Base-by-base conservation (phyloP, 805 yeast genomes). In the Yarrowia bubula region DNA sequence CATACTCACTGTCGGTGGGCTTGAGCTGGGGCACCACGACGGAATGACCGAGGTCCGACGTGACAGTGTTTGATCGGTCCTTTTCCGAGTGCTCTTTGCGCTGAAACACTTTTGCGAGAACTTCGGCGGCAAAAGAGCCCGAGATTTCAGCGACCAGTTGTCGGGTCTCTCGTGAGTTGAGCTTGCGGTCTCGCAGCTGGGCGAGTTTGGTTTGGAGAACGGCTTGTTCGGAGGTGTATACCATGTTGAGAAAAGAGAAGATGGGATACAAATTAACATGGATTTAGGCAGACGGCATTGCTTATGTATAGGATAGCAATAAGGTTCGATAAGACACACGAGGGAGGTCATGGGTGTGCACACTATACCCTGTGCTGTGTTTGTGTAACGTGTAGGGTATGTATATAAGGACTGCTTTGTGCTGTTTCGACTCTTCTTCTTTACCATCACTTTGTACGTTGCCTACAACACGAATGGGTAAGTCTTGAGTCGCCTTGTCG, bases 121-220 rank as follows among this genome's bases (percentile, higher is more conserved):
- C 72, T 51, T 71, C 76, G 38, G 71, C 71, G 4, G 76, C 74
- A 15, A 73, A 67, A 15, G 74, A 67, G 17, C 66, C 61, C 11
- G 75, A 57, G 18, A 73, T 66, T 41, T 70, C 70, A 17, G 60
- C 41, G 31, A 69, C 66, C 64, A 73, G 62, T 35, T 65, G 58
- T 14, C 72, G 68, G 43, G 69, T 70, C 22, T 67, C 69, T 13
- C 66, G 48, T 11, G 73, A 61, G 50, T 64, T 50, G 32, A 68
- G 43, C 18, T 53, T 46, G 7, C 64, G 57, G 50, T 51, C 47
- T 14, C 75, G 74, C 38, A 73, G 69, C 66, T 66, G 70, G 4
- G 73, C 71, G 18, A 73, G 42, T 53, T 72, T 71, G 33, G 70
- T 66, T 62, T 69, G 64, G 17, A 73, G 65, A 7, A 68, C 65